Evolutionary conservation across 2,329 filamentous ascomycete genomes (phyloP), one percentile per base, ranked within the genome.

Genomic region (Purpureocillium takamizusanense): DNA sequence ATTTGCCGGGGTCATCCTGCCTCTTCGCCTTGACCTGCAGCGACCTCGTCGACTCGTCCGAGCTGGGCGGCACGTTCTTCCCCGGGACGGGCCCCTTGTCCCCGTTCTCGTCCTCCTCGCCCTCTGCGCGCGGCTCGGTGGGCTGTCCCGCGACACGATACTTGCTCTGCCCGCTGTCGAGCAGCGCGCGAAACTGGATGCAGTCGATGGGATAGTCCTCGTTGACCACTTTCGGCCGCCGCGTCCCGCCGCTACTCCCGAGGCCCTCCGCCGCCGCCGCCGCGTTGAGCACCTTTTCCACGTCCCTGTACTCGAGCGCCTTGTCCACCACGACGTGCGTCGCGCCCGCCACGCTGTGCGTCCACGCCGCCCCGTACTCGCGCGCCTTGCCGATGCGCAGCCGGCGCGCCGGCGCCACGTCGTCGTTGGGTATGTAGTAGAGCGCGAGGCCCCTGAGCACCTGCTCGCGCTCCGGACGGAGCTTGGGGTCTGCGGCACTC

Each of bases 281-380:
- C 21, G 21, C 21, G 21, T 5, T 10, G 21, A 25, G 21, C 23
- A 74, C 68, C 10, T 61, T 65, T 39, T 80, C 56, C 7, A 94
- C 65, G 40, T 88, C 75, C 4, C 68, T 59, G 52, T 79, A 89
- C 1, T 63, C 64, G 36, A 92, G 61, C 1, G 61, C 61, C 46
- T 78, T 81, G 53, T 95, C 89, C 2, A 87, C 81, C 42, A 97
- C 71, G 35, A 94, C 65, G 60, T 95, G 86, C 1, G 83, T 94
- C 13, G 92, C 74, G 16, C 60, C 60, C 1, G 48, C 57, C 53
- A 81, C 75, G 1, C 68, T 61, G 36, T 70, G 71, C 21, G 77
- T 73, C 80, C 88, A 92, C 1, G 56, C 63, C 1, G 83, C 90
- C 32, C 90, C 90, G 55, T 80, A 80, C 50, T 87, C 79, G 37